Conservation (phyloP, 2,329 filamentous ascomycete genomes). For the Penicillium sp. region DNA sequence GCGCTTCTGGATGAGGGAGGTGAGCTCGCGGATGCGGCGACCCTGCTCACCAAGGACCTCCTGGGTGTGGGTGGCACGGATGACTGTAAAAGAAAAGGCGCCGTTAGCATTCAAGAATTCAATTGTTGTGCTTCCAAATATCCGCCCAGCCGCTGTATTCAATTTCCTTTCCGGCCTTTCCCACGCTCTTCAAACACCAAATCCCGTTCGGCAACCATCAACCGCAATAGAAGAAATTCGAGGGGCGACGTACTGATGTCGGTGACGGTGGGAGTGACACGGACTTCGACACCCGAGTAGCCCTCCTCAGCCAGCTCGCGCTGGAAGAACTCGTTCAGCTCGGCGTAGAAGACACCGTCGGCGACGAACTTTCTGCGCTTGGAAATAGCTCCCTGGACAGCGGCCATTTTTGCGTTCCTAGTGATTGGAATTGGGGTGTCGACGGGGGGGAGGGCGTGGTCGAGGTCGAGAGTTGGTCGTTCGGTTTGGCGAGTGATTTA, state of each 20-base stretch:
- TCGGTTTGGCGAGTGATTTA: constrained; percentile 38
- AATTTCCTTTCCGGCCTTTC: constrained; percentile 8
- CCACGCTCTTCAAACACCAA: constrained; percentile 12
- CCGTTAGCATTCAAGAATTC: constrained; percentile 33
- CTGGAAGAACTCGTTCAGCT: constrained; percentile 99
- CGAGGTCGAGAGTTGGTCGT: constrained; percentile 32
- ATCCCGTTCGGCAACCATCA: constrained; percentile 17
- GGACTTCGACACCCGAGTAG: constrained; percentile 99
- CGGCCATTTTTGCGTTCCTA: constrained; percentile 48
- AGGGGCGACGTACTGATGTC: constrained; percentile 71
- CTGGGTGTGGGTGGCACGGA: constrained; percentile 99
- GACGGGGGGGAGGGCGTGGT: constrained; percentile 36
- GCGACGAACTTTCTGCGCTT: constrained; percentile 72
- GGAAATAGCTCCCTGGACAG: constrained; percentile 52
- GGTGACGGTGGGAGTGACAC: constrained; percentile 98
- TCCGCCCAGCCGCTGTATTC: too few relatives aligned
- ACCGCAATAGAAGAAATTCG: constrained; percentile 15
- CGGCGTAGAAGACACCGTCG: constrained; percentile 99
- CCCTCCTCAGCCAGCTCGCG: constrained; percentile 99
- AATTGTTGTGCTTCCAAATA: background rate
- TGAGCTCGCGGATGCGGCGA: constrained; percentile 99
- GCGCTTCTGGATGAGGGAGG: constrained; percentile 99
- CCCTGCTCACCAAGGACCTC: constrained; percentile 99
- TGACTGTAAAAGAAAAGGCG: constrained; percentile 56
- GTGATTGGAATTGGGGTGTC: constrained; percentile 34